Conservation (phyloP, 768 basidiomycete species). For the Asterophora parasitica region DNA sequence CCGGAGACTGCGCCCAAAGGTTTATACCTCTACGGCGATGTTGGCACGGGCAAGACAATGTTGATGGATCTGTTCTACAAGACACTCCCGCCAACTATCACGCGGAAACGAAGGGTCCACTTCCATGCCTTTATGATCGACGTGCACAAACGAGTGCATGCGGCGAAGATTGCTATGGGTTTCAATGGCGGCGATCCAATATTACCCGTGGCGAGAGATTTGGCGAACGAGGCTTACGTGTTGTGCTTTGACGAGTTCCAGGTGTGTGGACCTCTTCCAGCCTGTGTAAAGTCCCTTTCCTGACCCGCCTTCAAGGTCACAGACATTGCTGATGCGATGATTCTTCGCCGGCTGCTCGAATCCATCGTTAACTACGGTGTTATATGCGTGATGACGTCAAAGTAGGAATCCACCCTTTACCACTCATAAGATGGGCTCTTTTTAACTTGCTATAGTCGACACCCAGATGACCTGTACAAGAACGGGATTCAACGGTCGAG, state of each 20-base stretch:
- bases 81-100: conserved; percentile 63
- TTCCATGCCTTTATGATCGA: conserved; percentile 99
- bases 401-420: conserved; percentile 49
- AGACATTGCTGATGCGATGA: conserved; percentile 98
- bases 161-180: conserved; percentile 70
- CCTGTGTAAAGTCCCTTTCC: neutral
- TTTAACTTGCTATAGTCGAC: conserved; percentile 60
- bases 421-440: neutral
- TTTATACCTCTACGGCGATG: conserved; percentile 92
- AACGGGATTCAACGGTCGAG: conserved; percentile 96
- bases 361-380: conserved; percentile 84
- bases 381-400: conserved; percentile 94
- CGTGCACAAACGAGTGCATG: conserved; percentile 89
- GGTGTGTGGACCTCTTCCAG: conserved; percentile 38
- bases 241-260: conserved; percentile 99
- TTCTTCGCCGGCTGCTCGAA: conserved; percentile 85
- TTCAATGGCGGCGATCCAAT: conserved; percentile 75
- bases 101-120: conserved; percentile 83
- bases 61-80: conserved; percentile 97
- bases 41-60: conserved; percentile 98
- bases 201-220: conserved; percentile 78
- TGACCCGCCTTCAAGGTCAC: conserved; percentile 56
- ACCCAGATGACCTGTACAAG: conserved; percentile 96
- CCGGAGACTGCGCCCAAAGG: conserved; percentile 70
- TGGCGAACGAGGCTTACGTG: conserved; percentile 79